Evolutionary conservation across 2,329 filamentous ascomycete genomes (phyloP).

Genomic region (Nemania sp.): DNA sequence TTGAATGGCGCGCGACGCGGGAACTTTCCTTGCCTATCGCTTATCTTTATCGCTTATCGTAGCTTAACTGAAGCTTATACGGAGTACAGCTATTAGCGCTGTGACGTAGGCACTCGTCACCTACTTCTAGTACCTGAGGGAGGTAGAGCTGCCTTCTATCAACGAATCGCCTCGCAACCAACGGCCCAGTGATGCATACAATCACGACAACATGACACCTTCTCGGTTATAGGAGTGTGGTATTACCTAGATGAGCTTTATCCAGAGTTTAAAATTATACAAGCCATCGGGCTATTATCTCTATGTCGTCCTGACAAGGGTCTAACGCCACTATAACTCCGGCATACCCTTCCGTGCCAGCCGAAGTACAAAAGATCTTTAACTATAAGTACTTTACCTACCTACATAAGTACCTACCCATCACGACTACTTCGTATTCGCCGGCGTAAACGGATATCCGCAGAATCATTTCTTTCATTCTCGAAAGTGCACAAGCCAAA

Average conservation of each 20-base stretch:
- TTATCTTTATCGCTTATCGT: constrained; percentile 20
- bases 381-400: not conserved
- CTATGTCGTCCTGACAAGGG: not conserved
- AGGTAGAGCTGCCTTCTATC: no score
- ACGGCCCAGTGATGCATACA: constrained; percentile 10
- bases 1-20: not conserved
- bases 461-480: not conserved
- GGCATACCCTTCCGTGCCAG: constrained; percentile 5
- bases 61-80: not conserved
- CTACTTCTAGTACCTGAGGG: constrained; percentile 6
- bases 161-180: not conserved
- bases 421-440: not conserved
- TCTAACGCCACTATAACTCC: constrained; percentile 1
- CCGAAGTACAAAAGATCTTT: not conserved
- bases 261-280: constrained; percentile 1
- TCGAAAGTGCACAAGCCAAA: not conserved
- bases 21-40: constrained; percentile 21
- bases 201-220: constrained; percentile 12
- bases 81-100: not conserved
- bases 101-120: constrained; percentile 15
- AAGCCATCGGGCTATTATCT: not conserved
- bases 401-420: not conserved
- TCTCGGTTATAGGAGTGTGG: not conserved
- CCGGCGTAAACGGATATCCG: no score
- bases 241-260: not conserved